Evolutionary conservation across 495 filamentous ascomycete genomes (phyloP), one percentile per base, ranked within the genome.

Genomic region (Penicillium tannophilum): DNA sequence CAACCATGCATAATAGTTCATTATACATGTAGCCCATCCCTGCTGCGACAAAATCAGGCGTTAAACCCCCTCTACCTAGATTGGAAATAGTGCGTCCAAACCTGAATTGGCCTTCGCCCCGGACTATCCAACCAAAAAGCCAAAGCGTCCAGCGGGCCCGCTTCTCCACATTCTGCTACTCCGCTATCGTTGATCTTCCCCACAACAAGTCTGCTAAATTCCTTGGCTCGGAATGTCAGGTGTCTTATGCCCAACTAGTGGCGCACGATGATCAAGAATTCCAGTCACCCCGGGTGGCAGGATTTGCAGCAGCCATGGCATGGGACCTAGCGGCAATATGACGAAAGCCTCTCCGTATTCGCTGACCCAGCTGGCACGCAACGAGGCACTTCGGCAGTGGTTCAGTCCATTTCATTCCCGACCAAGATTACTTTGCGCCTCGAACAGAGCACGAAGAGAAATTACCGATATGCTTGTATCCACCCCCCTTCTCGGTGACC

Each of bases 161-260:
- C 57, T 63, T 57, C 61, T 48, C 61, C 61, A 57, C 61, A 56
- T 60, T 59, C 39, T 36, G 31, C 43, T 26, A 26, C 23, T 56
- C 41, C 39, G 42, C 51, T 26, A 26, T 24, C 10, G 57, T 39
- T 60, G 61, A 63, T 63, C 56, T 55, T 63, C 60, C 52, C 60
- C 60, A 53, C 56, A 61, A 56, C 48, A 17, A 30, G 46, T 33
- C 14, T 30, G 3, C 46, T n/a, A 49, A 49, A n/a, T 31, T 31
- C 11, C 46, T 49, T 49, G 24, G 26, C 46, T 31, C 24, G 46
- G 26, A 2, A 11, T n/a, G 24, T 31, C 16, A 31, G 11, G 16
- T 49, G 46, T n/a, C 26, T 14, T 6, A 24, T n/a, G 30, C 30
- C 26, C 24, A 7, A 28, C 9, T 10, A 49, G 6, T n/a, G 4